These are phyloP conservation scores for Strobilomyces dryophilus DNA, from an alignment of 768 basidiomycete genomes.

Conservation along the genomic window DNA sequence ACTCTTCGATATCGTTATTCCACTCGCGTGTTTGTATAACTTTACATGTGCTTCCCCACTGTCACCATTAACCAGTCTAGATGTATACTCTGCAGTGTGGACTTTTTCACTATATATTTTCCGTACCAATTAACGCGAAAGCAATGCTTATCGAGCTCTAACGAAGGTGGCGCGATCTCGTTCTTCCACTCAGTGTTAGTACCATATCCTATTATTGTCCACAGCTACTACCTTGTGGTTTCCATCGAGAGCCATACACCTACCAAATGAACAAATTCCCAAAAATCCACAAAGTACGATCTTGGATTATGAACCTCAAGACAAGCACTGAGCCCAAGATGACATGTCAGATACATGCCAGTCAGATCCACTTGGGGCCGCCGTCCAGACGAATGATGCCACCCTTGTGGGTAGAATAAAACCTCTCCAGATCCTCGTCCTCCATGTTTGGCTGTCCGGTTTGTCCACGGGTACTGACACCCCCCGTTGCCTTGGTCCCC, in stretches of 20 bases:
- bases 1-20: slow-evolving; percentile 18
- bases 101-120: slow-evolving; percentile 1
- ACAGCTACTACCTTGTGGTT: neutral
- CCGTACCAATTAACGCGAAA: neutral
- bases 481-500: neutral
- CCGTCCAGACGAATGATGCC: slow-evolving; percentile 3
- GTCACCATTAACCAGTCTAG: slow-evolving; percentile 8
- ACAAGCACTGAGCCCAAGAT: slow-evolving; percentile 8
- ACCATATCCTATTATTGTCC: neutral
- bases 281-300: no score
- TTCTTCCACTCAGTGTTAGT: no score
- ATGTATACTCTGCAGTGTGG: slow-evolving; percentile 10
- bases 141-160: neutral
- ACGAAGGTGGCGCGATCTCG: neutral
- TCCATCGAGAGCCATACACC: no score
- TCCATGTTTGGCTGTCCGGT: slow-evolving; percentile 10
- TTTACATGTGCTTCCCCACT: slow-evolving; percentile 13
- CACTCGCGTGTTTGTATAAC: slow-evolving; percentile 17
- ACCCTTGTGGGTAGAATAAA: slow-evolving; percentile 13
- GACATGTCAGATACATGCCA: slow-evolving; percentile 7
- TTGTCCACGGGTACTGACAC: slow-evolving; percentile 4
- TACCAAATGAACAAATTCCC: no score
- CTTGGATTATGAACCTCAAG: slow-evolving; percentile 11
- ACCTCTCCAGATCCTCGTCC: slow-evolving; percentile 4
- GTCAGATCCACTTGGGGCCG: neutral